Base-by-base conservation (phyloP, 805 yeast genomes). In the Ogataea nonfermentans region DNA sequence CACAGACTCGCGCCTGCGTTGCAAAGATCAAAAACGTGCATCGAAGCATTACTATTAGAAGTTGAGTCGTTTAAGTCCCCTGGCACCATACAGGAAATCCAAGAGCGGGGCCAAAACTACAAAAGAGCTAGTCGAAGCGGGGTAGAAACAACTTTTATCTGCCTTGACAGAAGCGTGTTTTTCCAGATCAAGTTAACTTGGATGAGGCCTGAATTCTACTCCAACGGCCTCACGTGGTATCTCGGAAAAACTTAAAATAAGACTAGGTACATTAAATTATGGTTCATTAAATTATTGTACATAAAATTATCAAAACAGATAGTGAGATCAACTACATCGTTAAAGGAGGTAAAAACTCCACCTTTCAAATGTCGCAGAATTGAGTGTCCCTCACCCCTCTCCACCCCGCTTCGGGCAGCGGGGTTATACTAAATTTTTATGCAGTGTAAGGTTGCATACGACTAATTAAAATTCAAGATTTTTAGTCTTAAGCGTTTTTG, bases 191-290 rank as follows among this genome's bases (percentile, higher is more conserved):
- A 19, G 22, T 5, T 19, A 19, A 19, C 8, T 19, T 8, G 8
- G 22, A 8, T 8, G 22, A 19, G 22, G 22, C 22, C 8, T 5
- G 5, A 19, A 19, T 6, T 8, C 22, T 19, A 8, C 5, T 19
- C 22, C 8, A 19, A 22, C 5, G 4, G 24, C 9, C 12, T 22
- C 7, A 2, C 26, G 11, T n/a, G 19, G 22, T 10, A 15, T 27
- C 27, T 27, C 38, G 38, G 38, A 35, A 35, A 35, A 35, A 28
- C 38, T 13, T 20, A n/a, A 35, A 14, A 13, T 22, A 27, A 27
- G 26, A 14, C 32, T 22, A 14, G 19, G n/a, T 12, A 16, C 22
- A 14, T 13, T 14, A n/a, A 9, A 2, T 6, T 6, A 28, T 28
- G 3, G 4, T 5, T 13, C 16, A 6, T 6, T 13, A 14, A 9